Evolutionary conservation across 306 rosid species (phyloP).

Genomic region (Quercus ilex): DNA sequence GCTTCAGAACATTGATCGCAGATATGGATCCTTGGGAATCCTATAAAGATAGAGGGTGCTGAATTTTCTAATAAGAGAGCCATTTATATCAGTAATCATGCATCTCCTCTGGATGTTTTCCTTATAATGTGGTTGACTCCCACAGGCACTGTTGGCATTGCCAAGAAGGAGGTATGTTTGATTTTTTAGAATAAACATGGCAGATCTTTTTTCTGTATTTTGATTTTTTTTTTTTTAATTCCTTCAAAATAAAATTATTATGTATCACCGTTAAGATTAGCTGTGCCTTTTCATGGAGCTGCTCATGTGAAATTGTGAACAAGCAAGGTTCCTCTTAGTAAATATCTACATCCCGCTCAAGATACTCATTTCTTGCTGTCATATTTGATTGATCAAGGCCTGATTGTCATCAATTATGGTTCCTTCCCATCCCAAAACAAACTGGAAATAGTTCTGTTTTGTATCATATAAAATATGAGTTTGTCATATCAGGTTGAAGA

Average conservation of each 20-base stretch:
- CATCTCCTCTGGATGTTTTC: conserved; percentile 60
- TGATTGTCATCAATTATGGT: neutral
- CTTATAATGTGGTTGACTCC: conserved; percentile 65
- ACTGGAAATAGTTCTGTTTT: neutral
- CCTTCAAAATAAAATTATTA: neutral
- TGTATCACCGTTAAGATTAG: neutral
- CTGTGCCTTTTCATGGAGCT: neutral
- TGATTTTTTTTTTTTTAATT: neutral
- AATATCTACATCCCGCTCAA: neutral
- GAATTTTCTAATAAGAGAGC: conserved; percentile 50
- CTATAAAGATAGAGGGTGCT: conserved; percentile 53
- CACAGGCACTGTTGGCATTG: conserved; percentile 60
- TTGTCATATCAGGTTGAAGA: neutral
- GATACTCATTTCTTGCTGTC: neutral
- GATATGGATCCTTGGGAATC: conserved; percentile 73
- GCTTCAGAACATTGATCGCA: conserved; percentile 24
- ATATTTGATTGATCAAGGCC: neutral
- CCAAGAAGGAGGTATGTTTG: conserved; percentile 55
- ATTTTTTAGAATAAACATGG: neutral
- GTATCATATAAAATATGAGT: neutral
- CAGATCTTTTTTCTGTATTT: neutral
- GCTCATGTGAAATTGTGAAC: neutral
- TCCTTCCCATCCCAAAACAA: neutral
- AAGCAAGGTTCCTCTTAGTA: neutral
- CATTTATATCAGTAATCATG: conserved; percentile 62